Base-by-base conservation (phyloP, 768 basidiomycete species). In the Galerina marginata region DNA sequence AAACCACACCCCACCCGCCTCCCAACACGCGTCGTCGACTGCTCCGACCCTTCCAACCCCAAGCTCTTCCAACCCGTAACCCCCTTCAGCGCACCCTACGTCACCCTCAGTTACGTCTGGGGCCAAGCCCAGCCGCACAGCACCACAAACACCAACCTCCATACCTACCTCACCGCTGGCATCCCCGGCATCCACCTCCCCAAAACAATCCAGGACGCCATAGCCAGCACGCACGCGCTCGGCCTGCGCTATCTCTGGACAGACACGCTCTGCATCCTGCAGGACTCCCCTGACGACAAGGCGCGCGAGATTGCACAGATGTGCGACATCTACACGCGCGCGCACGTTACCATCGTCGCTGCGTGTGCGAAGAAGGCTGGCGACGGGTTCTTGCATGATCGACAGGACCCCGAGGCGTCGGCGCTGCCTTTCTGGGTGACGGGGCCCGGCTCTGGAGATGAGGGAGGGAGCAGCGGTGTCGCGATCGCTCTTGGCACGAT, bases 21-120 rank as follows among this genome's bases (percentile, higher is more conserved):
- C n/a, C 56, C 56, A 14, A 57, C 56, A 3, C 56, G 56, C 6
- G 33, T 57, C 7, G 39, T 57, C 15, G 56, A 57, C 37, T 57
- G 46, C 25, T 23, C 36, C 7, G 15, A 57, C 15, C 56, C 56
- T 5, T 9, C n/a, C 10, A 3, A 23, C 6, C 53, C 40, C 16
- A n/a, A 9, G 26, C 53, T 54, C 23, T 14, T 54, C 29, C 15
- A 20, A 40, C 14, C 39, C 53, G 4, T 2, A 4, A 33, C 29
- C 4, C 29, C 29, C 29, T 1, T 11, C 38, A 43, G 12, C n/a
- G 53, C 9, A 16, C 40, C 9, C 20, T 54, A 40, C 53, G 16
- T 6, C 16, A 25, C 53, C 9, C 26, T 54, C 16, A 54, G 53
- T 16, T 54, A 54, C n/a, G 20, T 40, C 11, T 54, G 53, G 53